These are phyloP conservation scores for Carex pumila DNA, from an alignment of 176 grass and related monocot species.

Conservation along the genomic window DNA sequence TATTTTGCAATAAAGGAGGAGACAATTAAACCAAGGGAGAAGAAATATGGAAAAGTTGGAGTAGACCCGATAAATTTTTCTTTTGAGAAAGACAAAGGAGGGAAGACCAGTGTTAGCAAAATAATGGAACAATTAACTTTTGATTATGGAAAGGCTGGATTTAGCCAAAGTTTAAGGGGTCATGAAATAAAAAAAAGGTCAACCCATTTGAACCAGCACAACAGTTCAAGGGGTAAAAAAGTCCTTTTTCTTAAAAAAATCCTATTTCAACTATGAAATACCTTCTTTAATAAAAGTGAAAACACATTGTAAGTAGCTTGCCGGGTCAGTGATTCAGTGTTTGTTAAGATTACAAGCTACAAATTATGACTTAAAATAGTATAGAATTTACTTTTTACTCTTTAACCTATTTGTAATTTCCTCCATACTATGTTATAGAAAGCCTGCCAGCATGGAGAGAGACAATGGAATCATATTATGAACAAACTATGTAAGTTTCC, in stretches of 20 bases:
- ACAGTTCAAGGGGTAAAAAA: background rate
- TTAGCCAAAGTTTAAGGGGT: background rate
- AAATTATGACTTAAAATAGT: background rate
- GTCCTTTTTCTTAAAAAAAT: background rate
- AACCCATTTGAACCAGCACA: background rate
- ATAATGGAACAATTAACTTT: background rate
- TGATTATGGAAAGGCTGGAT: background rate
- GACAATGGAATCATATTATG: constrained; percentile 52
- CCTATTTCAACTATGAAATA: background rate
- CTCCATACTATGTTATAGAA: constrained; percentile 41
- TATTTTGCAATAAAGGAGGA: background rate
- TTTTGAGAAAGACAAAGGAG: background rate
- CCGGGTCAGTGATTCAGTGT: background rate
- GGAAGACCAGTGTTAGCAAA: background rate
- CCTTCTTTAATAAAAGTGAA: background rate
- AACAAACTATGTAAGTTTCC: constrained; percentile 54
- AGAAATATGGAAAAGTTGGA: too few relatives aligned
- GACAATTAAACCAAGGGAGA: too few relatives aligned
- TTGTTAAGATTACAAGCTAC: background rate
- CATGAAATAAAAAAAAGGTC: background rate
- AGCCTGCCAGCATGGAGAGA: constrained; percentile 54
- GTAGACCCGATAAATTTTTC: too few relatives aligned
- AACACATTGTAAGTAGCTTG: background rate
- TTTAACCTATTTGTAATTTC: background rate
- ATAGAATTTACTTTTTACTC: background rate